Evolutionary conservation across 1,284 basidiomycete species (phyloP), one percentile per base, ranked within the genome.

Genomic region (Ceraceosorus guamensis): DNA sequence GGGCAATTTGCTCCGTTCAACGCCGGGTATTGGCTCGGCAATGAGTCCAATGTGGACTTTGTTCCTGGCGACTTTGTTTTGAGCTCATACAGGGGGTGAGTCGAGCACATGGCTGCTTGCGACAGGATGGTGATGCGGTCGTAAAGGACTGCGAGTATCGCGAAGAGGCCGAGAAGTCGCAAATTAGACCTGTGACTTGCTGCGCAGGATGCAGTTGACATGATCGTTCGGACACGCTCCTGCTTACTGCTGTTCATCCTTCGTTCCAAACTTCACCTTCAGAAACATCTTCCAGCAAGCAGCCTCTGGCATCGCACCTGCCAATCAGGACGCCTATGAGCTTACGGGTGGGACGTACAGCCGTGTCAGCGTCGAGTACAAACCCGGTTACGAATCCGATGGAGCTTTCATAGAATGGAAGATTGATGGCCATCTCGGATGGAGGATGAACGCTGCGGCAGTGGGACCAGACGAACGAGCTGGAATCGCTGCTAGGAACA

Each of bases 311-410:
- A 24, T 24, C 24, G 1, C 24, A 24, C 24, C 24, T 24, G 24
- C 24, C 24, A 24, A 24, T 24, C 24, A 24, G 24, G 24, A 41
- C 11, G 39, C 39, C 11, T 41, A 41, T 16, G 39, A 41, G 39
- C 39, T 41, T 16, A 11, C 39, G 39, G 39, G 39, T 11, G 39
- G 39, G 16, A 41, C 39, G 2, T 41, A 11, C 39, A 41, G 39
- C 39, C 10, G 11, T 11, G 39, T 41, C 11, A 41, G 39, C 0
- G 83, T 82, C 65, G 85, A 87, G 71, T 85, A 70, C 56, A 55
- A 57, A 5, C 68, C 68, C 4, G 44, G 51, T 31, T 31, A 32
- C 2, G 41, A 30, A n/a, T 39, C 52, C 45, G 45, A 46, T 14
- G 49, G 32, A 4, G 46, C 13, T 2, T 44, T 32, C 35, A 61